A percentile compares a stretch with the other conserved stretches of the same genome.
Evolutionary conservation across 129 eudicot genomes (phyloP).

Genomic region (Helianthus annuus): DNA sequence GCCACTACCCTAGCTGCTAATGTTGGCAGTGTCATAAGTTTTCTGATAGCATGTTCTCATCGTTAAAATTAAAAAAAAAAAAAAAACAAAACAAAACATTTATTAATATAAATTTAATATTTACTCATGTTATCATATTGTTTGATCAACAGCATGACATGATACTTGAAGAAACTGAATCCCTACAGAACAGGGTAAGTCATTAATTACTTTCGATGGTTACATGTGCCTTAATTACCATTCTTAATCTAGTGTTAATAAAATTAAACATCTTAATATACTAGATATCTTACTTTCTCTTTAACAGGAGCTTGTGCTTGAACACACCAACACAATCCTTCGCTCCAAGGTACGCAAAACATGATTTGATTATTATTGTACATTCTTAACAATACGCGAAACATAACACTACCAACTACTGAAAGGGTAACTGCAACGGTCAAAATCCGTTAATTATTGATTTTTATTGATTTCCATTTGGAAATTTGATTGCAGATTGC

Average conservation of each 20-base stretch:
- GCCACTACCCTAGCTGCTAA: too few relatives aligned
- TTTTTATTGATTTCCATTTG: neutral
- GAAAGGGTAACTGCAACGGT: neutral
- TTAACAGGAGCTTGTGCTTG: constrained; percentile 56
- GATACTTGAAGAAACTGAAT: constrained; percentile 70
- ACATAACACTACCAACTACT: too few relatives aligned
- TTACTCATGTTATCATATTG: neutral
- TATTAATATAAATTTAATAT: neutral
- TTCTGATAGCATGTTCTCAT: neutral
- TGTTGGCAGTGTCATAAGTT: too few relatives aligned
- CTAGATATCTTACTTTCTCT: neutral
- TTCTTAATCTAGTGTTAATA: neutral
- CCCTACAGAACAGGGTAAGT: constrained; percentile 70
- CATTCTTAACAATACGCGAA: neutral
- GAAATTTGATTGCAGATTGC: constrained; percentile 38
- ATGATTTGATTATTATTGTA: too few relatives aligned
- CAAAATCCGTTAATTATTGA: too few relatives aligned
- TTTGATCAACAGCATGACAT: constrained; percentile 65
- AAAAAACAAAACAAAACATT: too few relatives aligned
- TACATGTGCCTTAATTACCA: neutral
- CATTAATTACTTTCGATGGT: neutral
- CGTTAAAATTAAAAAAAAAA: neutral
- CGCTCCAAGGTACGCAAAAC: constrained; percentile 52
- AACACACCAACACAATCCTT: constrained; percentile 57
- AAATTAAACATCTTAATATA: neutral